A percentile compares a stretch with the other conserved stretches of the same genome.
Conservation (phyloP, 23 red algal genomes). For the Cyanidiococcus yangmingshanensis region DNA sequence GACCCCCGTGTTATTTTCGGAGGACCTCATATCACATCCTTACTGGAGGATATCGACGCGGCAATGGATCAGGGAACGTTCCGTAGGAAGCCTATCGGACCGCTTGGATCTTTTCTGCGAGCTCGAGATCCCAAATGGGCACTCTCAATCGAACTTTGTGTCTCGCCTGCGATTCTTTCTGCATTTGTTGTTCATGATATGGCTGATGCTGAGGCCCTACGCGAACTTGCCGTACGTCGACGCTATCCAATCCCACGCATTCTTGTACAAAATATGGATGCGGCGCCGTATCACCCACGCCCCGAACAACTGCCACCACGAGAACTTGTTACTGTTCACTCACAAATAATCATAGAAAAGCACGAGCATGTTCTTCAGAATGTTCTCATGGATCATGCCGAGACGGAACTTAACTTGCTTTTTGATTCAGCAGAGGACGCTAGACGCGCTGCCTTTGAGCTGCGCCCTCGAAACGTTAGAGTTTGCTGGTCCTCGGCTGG, state of each 20-base stretch:
- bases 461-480: constrained; percentile 7
- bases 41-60: background rate
- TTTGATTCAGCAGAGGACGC: constrained; percentile 25
- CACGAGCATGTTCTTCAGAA: constrained; percentile 47
- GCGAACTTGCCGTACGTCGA: background rate
- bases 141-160: constrained; percentile 37
- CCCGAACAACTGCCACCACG: constrained; percentile 21
- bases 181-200: constrained; percentile 55
- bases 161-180: constrained; percentile 26
- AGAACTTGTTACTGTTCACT: constrained; percentile 6
- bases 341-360: constrained; percentile 25
- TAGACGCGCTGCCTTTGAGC: constrained; percentile 12
- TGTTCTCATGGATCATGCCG: constrained; percentile 53
- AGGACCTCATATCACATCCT: background rate
- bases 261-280: constrained; percentile 20
- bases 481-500: constrained; percentile 27
- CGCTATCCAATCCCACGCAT: background rate
- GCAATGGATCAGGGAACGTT: constrained; percentile 26
- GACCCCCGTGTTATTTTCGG: background rate
- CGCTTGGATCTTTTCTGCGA: constrained; percentile 47
- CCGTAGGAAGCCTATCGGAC: constrained; percentile 47
- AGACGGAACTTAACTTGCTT: constrained; percentile 56
- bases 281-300: constrained; percentile 11
- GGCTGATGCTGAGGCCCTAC: constrained; percentile 35
- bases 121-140: constrained; percentile 60